Base-by-base conservation (phyloP, 2,329 filamentous ascomycete species). In the Stemphylium beticola region DNA sequence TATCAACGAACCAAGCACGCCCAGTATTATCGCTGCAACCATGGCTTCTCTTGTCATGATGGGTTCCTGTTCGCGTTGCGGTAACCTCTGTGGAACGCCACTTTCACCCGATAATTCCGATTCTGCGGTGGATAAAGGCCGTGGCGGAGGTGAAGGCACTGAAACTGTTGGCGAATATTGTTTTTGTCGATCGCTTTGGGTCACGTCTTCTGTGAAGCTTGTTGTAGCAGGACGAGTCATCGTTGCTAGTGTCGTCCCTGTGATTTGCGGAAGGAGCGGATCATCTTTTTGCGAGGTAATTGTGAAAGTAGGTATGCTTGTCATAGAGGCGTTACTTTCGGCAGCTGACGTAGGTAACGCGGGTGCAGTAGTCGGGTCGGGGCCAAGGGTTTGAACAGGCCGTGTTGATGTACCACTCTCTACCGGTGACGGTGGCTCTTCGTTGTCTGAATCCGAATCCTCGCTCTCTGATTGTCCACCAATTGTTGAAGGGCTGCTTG, bases 21-120 rank as follows among this genome's bases (percentile, higher is more conserved):
- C 62, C 4, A 71, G 41, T 4, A 72, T 68, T 12, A 72, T 69
- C n/a, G 71, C 60, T 22, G 71, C 69, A 15, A 65, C 65, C 55
- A 69, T 66, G 9, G 66, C 71, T 20, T 65, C 66, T 38, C 65
- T 69, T 24, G 64, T 66, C 54, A 74, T 68, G 20, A 57, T 52
- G 3, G 60, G 48, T 49, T 58, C 54, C 18, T 58, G 38, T 18
- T 52, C 40, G 12, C 29, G 36, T 42, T 51, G 24, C 22, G 29
- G 47, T 9, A 32, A 8, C 32, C 24, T 52, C 43, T 47, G 41
- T 5, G 53, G 24, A 20, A 18, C 26, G 18, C 20, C 31, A 4
- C 34, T 41, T 10, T 36, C 22, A 11, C 36, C 47, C 3, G 29
- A 10, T 5, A 44, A 7, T 26, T 36, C 40, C 11, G 40, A 26